Evolutionary conservation across 352 stramenopile species (phyloP).

Genomic region (Phytophthora boehmeriae): DNA sequence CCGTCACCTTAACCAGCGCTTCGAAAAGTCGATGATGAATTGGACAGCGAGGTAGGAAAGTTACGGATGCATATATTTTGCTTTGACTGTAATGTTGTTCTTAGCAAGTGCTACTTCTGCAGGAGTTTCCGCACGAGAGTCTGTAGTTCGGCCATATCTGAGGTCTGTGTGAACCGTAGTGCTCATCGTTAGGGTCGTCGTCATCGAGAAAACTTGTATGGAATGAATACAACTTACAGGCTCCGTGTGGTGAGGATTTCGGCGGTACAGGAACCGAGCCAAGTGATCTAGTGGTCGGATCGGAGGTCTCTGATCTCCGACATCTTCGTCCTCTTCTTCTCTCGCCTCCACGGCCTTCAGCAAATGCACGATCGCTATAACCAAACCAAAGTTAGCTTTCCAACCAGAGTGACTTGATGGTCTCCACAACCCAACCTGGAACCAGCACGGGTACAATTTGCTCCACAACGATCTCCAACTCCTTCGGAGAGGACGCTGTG

Average conservation of each 20-base stretch:
- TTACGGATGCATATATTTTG: not conserved
- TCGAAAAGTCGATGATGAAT: not conserved
- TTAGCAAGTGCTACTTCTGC: conserved; percentile 35
- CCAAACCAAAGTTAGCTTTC: too few species aligned
- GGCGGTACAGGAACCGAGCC: conserved; percentile 65
- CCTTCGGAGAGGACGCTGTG: conserved; percentile 33
- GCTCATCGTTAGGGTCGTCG: too few species aligned
- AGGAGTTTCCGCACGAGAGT: conserved; percentile 33
- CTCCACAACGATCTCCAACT: conserved; percentile 60
- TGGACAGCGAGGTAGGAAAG: not conserved
- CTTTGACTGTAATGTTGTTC: not conserved
- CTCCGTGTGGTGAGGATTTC: conserved; percentile 63
- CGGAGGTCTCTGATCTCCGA: conserved; percentile 37
- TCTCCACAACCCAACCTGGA: conserved; percentile 44
- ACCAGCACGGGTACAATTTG: conserved; percentile 63
- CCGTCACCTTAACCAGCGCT: conserved; percentile 46
- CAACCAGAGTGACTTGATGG: too few species aligned
- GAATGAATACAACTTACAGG: conserved; percentile 45
- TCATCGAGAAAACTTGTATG: too few species aligned
- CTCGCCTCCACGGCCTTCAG: conserved; percentile 55
- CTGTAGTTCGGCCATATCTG: conserved; percentile 42
- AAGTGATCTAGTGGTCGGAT: conserved; percentile 73
- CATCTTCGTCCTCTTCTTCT: conserved; percentile 42
- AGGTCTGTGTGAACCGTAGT: conserved; percentile 21
- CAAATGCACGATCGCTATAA: conserved; percentile 55